Evolutionary conservation across 225 moss, liverwort and hornwort genomes (phyloP).

Genomic region (Bryoerythrophyllum caledonicum): DNA sequence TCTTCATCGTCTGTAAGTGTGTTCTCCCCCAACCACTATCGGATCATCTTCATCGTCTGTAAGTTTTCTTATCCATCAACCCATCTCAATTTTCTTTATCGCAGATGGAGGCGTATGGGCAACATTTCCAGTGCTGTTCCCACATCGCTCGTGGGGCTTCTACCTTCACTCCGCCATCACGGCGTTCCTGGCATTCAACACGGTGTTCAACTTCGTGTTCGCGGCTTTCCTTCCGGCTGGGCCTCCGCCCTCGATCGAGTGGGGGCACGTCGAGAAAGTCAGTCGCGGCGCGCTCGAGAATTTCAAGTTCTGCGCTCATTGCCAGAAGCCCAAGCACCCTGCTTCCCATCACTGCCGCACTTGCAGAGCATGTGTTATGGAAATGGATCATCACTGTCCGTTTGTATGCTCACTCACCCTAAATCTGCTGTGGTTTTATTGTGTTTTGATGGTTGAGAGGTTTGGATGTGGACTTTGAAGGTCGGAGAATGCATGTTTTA

Average conservation of each 20-base stretch:
- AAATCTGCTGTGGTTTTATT: background rate
- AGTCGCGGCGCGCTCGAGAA: slow-evolving; percentile 70
- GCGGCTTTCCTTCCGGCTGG: slow-evolving; percentile 68
- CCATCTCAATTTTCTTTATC: background rate
- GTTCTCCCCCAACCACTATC: too few relatives aligned
- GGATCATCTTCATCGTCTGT: slow-evolving; percentile 67
- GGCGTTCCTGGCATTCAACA: slow-evolving; percentile 67
- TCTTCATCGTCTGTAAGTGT: slow-evolving; percentile 69
- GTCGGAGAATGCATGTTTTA: too few relatives aligned
- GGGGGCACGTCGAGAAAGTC: slow-evolving; percentile 73
- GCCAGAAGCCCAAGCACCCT: slow-evolving; percentile 81
- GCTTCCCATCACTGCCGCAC: slow-evolving; percentile 88
- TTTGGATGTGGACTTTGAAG: too few relatives aligned
- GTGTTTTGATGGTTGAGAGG: too few relatives aligned
- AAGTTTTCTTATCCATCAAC: slow-evolving; percentile 30
- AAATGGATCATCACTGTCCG: slow-evolving; percentile 98
- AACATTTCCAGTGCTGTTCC: slow-evolving; percentile 74
- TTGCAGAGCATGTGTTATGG: slow-evolving; percentile 81
- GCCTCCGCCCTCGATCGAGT: slow-evolving; percentile 54
- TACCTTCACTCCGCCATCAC: slow-evolving; percentile 61
- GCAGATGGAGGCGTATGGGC: slow-evolving; percentile 87
- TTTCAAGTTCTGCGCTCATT: slow-evolving; percentile 70
- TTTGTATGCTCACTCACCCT: slow-evolving; percentile 62
- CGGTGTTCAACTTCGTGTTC: slow-evolving; percentile 73
- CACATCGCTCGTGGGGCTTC: slow-evolving; percentile 53